phyloP scores from a whole-genome alignment of 2,329 filamentous ascomycete species.

The Juglanconis juglandina region DNA sequence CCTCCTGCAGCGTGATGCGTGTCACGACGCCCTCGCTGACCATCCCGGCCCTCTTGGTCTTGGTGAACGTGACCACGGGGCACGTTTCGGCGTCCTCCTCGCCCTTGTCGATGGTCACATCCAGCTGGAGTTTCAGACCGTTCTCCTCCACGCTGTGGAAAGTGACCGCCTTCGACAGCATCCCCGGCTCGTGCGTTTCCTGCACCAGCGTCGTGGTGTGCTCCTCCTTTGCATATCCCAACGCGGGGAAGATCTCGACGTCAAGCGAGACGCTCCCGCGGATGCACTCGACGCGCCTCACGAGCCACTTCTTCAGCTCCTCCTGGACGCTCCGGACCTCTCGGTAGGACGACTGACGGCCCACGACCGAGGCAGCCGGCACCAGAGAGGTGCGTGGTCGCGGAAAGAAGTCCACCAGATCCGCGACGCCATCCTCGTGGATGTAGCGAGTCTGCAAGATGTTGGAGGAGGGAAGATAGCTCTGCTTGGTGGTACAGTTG shows the following conservation, averaged over 20 bases:
- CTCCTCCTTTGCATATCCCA: constrained; percentile 63
- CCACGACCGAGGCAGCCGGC: background rate
- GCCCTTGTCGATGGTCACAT: constrained; percentile 63
- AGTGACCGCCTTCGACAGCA: constrained; percentile 56
- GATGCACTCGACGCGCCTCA: constrained; percentile 69
- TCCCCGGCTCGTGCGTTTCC: constrained; percentile 35
- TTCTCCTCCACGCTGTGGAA: constrained; percentile 50
- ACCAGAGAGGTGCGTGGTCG: constrained; percentile 58
- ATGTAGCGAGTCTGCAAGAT: constrained; percentile 77
- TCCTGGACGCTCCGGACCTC: constrained; percentile 53
- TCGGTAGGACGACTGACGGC: constrained; percentile 46
- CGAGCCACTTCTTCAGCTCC: constrained; percentile 67
- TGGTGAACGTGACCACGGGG: constrained; percentile 54
- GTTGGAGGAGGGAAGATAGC: constrained; percentile 72
- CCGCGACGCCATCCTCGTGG: constrained; percentile 70
- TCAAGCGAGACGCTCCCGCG: constrained; percentile 64
- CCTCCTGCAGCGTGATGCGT: constrained; percentile 57
- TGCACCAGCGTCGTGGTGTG: constrained; percentile 58
- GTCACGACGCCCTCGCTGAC: constrained; percentile 62
- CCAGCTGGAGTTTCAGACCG: constrained; percentile 57
- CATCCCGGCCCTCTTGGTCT: constrained; percentile 48
- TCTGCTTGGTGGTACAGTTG: constrained; percentile 68
- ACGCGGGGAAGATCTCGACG: constrained; percentile 69
- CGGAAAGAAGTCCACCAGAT: constrained; percentile 73
- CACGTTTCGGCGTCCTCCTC: constrained; percentile 43